Conservation (phyloP, 305 asterid genomes). For the Fraxinus angustifolia region DNA sequence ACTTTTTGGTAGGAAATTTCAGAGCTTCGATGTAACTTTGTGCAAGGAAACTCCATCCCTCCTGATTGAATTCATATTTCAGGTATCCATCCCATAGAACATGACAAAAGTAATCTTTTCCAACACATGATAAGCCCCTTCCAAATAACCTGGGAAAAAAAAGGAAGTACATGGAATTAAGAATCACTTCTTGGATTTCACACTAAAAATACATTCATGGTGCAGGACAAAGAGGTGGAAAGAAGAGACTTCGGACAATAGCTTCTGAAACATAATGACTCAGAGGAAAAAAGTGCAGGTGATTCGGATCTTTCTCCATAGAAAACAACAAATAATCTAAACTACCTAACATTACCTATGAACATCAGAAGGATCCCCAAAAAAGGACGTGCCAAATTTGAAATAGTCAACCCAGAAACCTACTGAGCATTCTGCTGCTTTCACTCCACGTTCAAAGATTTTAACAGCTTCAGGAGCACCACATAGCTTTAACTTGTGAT, state of each 20-base stretch:
- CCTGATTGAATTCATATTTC: conserved; percentile 62
- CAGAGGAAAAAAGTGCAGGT: background rate
- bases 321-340: conserved; percentile 22
- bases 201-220: conserved; percentile 17
- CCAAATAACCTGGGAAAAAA: conserved; percentile 60
- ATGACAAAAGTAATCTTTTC: conserved; percentile 74
- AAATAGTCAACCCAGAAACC: conserved; percentile 88
- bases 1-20: conserved; percentile 74
- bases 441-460: conserved; percentile 62
- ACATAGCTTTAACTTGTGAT: conserved; percentile 54
- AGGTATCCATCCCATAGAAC: conserved; percentile 82
- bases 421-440: conserved; percentile 55
- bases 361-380: conserved; percentile 62
- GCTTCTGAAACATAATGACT: conserved; percentile 7
- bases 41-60: conserved; percentile 76
- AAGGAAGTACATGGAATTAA: conserved; percentile 12
- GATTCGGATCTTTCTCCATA: conserved; percentile 8
- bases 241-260: conserved; percentile 11
- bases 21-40: conserved; percentile 68
- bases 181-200: conserved; percentile 11
- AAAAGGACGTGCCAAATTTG: conserved; percentile 50
- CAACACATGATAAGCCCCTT: conserved; percentile 72
- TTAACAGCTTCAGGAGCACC: conserved; percentile 60
- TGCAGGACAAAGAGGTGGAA: conserved; percentile 11
- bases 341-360: conserved; percentile 57